Percentiles rank a stretch among this genome's conserved stretches.
Conservation (phyloP, 106 monocot species). For the Dioscorea dumetorum region DNA sequence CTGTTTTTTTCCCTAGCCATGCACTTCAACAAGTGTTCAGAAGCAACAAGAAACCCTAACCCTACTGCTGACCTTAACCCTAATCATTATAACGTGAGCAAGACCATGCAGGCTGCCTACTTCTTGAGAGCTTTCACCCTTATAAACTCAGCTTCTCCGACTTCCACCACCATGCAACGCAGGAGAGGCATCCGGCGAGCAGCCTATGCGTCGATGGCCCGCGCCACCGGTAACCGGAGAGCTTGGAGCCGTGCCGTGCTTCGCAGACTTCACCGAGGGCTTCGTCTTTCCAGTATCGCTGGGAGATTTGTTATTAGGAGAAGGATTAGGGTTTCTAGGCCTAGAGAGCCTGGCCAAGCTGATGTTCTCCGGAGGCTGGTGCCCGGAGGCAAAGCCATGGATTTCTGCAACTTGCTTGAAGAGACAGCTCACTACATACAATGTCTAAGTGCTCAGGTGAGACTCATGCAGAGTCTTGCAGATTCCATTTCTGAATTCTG, state of each 20-base stretch:
- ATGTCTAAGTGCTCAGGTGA: conserved; percentile 35
- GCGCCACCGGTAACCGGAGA: conserved; percentile 9
- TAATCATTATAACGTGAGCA: neutral
- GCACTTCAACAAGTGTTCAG: neutral
- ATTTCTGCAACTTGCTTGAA: conserved; percentile 28
- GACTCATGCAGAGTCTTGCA: conserved; percentile 29
- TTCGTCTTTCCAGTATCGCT: neutral
- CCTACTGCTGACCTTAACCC: conserved; percentile 1
- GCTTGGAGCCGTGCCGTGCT: conserved; percentile 32
- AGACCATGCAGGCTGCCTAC: conserved; percentile 16
- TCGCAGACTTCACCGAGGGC: neutral
- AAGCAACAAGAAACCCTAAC: conserved; percentile 15
- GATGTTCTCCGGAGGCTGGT: conserved; percentile 27
- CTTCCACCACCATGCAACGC: neutral
- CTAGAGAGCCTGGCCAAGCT: neutral
- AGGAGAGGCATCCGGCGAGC: conserved; percentile 21
- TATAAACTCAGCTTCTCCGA: neutral
- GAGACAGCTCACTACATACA: conserved; percentile 35
- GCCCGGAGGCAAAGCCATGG: conserved; percentile 35
- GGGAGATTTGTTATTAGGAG: neutral
- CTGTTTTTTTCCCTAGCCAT: conserved; percentile 3
- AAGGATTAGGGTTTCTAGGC: neutral
- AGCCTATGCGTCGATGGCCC: conserved; percentile 35
- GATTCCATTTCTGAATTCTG: conserved; percentile 1
- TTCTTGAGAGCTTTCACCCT: conserved; percentile 17